Evolutionary conservation across 179 eudicot species (phyloP).

Genomic region (Patellifolia procumbens): DNA sequence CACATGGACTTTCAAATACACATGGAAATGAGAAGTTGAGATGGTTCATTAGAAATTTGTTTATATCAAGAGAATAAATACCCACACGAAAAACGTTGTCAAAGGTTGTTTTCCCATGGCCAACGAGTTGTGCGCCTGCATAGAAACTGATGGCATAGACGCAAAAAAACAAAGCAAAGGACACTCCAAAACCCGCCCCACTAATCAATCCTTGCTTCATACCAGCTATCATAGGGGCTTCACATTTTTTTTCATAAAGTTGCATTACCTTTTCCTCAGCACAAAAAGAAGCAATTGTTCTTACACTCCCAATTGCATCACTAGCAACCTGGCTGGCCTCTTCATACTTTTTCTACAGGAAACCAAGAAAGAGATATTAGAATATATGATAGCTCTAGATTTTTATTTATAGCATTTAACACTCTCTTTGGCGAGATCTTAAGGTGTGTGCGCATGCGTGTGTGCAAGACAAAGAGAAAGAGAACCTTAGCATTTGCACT

Average conservation of each 20-base stretch:
- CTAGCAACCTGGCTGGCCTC: conserved; percentile 32
- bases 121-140: conserved; percentile 30
- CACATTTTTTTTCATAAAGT: conserved; percentile 27
- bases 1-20: too few relatives aligned
- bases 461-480: too few relatives aligned
- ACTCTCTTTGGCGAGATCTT: too few relatives aligned
- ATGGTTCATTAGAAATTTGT: too few relatives aligned
- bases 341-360: conserved; percentile 25
- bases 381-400: too few relatives aligned
- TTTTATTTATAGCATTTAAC: too few relatives aligned
- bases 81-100: conserved; percentile 14
- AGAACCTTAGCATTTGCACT: conserved; percentile 27
- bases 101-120: conserved; percentile 22
- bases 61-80: neutral
- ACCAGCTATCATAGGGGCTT: conserved; percentile 27
- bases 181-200: conserved; percentile 25
- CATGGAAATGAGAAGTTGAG: neutral
- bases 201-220: conserved; percentile 27
- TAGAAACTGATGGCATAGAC: conserved; percentile 26
- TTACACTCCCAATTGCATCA: conserved; percentile 25
- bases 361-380: too few relatives aligned
- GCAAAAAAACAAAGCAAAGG: conserved; percentile 25
- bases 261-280: conserved; percentile 30
- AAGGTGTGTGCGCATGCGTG: too few relatives aligned
- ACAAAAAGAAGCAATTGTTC: conserved; percentile 32